Base-by-base conservation (phyloP, 495 filamentous ascomycete species). In the Aspergillus coremiiformis region DNA sequence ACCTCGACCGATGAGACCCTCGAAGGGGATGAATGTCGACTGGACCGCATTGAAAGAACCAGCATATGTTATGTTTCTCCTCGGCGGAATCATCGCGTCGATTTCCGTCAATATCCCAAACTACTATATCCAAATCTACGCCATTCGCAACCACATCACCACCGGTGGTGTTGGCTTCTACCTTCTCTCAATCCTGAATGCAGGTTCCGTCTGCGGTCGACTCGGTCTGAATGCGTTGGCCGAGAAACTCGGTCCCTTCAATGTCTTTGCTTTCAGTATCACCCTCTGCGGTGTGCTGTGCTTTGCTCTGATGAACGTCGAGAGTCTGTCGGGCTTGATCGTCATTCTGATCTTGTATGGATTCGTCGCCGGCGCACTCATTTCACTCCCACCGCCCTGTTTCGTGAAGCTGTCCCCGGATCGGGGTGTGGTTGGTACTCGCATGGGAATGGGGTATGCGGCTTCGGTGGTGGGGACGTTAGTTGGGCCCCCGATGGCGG, bases 381-480 rank as follows among this genome's bases (percentile, higher is more conserved):
- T 69, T 5, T 58, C 65, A 0, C 44, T 77, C 26, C 48, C 55
- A 10, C 47, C 57, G 3, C 27, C 54, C 4, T 55, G 51, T 15
- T 54, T 60, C 22, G 54, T 45, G 2, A 41, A 41, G 10, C 42
- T 55, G 15, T 29, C 60, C 5, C 51, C 51, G 1, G 35, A 54
- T 41, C 43, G 32, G 27, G 30, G 69, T 15, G 58, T 78, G 2
- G 71, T 85, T 29, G 83, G 83, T 0, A 77, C 78, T 7, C 67
- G 80, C 26, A 76, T 85, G 65, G 83, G 83, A 0, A 81, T 84
- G 78, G 63, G 65, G 5, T 81, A 83, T 52, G 60, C 72, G 0
- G 47, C 72, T n/a, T 56, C 66, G 1, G 67, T 67, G 9, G 14
- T 81, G 1, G 78, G 80, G 8, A 59, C 81, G 46, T 63, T 86